Evolutionary conservation across 1,284 basidiomycete genomes (phyloP), one percentile per base, ranked within the genome.

Genomic region (Chondrostereum purpureum): DNA sequence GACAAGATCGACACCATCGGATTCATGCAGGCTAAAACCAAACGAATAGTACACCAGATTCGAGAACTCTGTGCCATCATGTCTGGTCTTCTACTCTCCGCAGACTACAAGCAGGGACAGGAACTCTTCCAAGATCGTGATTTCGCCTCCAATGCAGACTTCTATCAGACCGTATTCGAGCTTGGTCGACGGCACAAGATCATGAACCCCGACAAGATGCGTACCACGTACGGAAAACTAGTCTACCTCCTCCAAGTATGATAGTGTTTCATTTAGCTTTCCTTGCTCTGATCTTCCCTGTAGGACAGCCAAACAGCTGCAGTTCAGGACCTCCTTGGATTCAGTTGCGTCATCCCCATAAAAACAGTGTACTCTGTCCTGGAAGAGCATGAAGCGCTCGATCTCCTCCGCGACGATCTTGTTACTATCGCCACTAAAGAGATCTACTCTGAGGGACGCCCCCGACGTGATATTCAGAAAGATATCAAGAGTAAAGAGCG

Each of bases 201-300:
- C 55, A 88, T 84, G 82, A 89, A 88, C 55, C 84, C 86, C 0
- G 86, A 89, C 58, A 88, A 79, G 57, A 89, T 90, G 87, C 74
- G 88, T n/a, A 80, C 83, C 14, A 89, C 85, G 2, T 90, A 90
- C 51, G 87, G 88, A 14, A 90, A 90, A 56, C 66, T 90, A 44
- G 82, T 90, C 27, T 90, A 90, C 61, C 65, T 89, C 45, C 72
- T 88, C 22, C 85, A 88, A 74, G 83, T 84, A 39, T 33, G 12
- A n/a, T 12, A 40, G 21, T 19, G 6, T 18, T 24, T 47, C 35
- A 22, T 38, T 39, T 4, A 27, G 35, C 46, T 12, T 44, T 27
- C 17, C 14, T 35, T 13, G 4, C 12, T 43, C 42, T 22, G 21
- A 24, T 43, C 23, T 14, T 35, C 27, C 22, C 35, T 47, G 34